A percentile compares a stretch with the other conserved stretches of the same genome.
These are phyloP conservation scores for Capronia coronata DNA, from an alignment of 2,329 filamentous ascomycete species.

Conservation along the genomic window DNA sequence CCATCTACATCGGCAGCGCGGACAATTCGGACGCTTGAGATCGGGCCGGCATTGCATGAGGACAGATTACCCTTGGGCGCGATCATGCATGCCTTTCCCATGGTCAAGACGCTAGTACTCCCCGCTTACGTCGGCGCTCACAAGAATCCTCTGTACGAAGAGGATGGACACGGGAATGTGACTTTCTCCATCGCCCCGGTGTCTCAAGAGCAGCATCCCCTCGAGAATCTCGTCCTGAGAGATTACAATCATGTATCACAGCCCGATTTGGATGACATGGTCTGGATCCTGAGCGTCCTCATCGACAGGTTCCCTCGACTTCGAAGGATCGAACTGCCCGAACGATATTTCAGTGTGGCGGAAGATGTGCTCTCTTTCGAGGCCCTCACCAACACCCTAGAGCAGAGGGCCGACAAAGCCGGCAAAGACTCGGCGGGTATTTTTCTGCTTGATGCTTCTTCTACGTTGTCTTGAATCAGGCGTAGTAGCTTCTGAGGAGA, in stretches of 20 bases:
- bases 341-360: not conserved
- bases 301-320: slow-evolving; percentile 10
- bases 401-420: slow-evolving; percentile 3
- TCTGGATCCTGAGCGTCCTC: not conserved
- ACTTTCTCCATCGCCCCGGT: not conserved
- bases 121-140: not conserved
- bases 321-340: slow-evolving; percentile 9
- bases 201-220: not conserved
- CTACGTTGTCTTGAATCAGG: not conserved
- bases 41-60: slow-evolving; percentile 2
- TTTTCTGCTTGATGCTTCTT: slow-evolving; percentile 4
- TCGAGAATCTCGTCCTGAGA: slow-evolving; percentile 1
- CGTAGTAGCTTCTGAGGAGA: too few species aligned
- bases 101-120: not conserved
- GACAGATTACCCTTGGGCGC: not conserved
- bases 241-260: not conserved
- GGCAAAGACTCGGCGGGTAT: slow-evolving; percentile 7
- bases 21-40: slow-evolving; percentile 7
- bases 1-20: not conserved
- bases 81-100: slow-evolving; percentile 2
- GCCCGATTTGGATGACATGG: not conserved
- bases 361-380: not conserved
- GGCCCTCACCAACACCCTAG: slow-evolving; percentile 2
- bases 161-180: not conserved
- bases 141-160: not conserved